These are phyloP conservation scores for Senecio squalidus DNA, from an alignment of 140 eudicot genomes.

Conservation along the genomic window DNA sequence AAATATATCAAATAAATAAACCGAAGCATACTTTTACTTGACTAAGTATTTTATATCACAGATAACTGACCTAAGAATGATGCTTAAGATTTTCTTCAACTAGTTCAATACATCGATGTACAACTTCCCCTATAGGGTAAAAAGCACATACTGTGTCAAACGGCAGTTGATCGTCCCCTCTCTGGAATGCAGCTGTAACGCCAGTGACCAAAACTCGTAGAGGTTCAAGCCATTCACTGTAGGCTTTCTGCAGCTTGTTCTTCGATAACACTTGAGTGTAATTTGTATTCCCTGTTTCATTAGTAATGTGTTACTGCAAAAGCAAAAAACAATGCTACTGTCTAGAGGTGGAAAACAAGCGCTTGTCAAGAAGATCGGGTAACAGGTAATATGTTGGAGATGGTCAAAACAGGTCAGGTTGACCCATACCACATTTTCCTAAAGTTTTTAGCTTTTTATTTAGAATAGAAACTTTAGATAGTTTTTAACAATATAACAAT, in stretches of 20 bases:
- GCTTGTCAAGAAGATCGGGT: too few relatives aligned
- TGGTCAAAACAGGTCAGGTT: too few relatives aligned
- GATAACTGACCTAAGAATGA: conserved; percentile 8
- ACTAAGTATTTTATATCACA: too few relatives aligned
- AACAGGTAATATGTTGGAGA: too few relatives aligned
- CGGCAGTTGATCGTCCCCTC: conserved; percentile 26
- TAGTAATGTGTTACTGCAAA: conserved; percentile 5
- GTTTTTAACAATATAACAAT: too few relatives aligned
- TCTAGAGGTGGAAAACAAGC: not conserved
- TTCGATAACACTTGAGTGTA: conserved; percentile 56
- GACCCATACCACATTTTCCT: too few relatives aligned
- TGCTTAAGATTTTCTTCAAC: conserved; percentile 70
- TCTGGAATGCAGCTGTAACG: conserved; percentile 42
- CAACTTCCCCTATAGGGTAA: conserved; percentile 76
- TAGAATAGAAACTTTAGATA: too few relatives aligned
- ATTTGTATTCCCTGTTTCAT: conserved; percentile 75
- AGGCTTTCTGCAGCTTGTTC: conserved; percentile 55
- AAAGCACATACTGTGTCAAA: conserved; percentile 48
- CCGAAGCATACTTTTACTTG: not conserved
- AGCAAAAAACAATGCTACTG: not conserved
- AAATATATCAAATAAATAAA: not conserved
- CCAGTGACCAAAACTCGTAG: conserved; percentile 51
- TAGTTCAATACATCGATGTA: conserved; percentile 85
- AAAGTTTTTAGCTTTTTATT: too few relatives aligned
- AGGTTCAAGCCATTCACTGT: conserved; percentile 83